Conservation (phyloP, 257 asterid genomes). For the Prunella vulgaris region DNA sequence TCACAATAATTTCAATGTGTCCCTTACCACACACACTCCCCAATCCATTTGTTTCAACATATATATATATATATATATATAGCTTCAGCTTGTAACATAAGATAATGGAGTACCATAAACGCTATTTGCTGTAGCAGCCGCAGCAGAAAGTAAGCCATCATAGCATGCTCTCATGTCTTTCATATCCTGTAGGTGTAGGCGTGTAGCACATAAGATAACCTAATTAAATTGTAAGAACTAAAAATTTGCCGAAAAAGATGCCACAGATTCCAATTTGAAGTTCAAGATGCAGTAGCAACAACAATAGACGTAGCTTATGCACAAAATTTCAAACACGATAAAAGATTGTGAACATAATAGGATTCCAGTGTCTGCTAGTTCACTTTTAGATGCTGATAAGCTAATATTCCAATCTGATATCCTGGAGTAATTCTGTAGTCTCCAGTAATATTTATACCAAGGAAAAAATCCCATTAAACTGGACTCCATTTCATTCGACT, state of each 20-base stretch:
- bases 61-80: not conserved
- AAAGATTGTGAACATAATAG: not conserved
- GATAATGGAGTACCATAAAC: slow-evolving; percentile 56
- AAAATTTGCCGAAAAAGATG: not conserved
- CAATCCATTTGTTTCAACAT: not conserved
- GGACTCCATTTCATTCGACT: not conserved
- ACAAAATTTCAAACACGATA: not conserved
- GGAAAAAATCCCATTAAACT: not conserved
- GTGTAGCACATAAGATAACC: not conserved
- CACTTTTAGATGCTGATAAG: slow-evolving; percentile 4
- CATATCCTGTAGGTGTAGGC: slow-evolving; percentile 69
- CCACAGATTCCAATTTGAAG: slow-evolving; percentile 1
- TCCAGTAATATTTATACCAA: not conserved
- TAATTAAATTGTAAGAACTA: not conserved
- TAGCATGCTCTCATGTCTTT: slow-evolving; percentile 83
- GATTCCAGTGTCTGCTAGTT: not conserved
- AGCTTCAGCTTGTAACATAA: not conserved
- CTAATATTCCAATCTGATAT: not conserved
- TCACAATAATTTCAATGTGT: not conserved
- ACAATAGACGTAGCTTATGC: not conserved
- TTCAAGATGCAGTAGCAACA: not conserved
- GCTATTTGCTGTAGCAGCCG: slow-evolving; percentile 87
- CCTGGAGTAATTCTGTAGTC: not conserved
- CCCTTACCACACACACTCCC: not conserved
- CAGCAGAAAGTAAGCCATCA: slow-evolving; percentile 89